These are phyloP conservation scores for Amesomyces nigricolor DNA, from an alignment of 2,329 filamentous ascomycete genomes.

Conservation along the genomic window DNA sequence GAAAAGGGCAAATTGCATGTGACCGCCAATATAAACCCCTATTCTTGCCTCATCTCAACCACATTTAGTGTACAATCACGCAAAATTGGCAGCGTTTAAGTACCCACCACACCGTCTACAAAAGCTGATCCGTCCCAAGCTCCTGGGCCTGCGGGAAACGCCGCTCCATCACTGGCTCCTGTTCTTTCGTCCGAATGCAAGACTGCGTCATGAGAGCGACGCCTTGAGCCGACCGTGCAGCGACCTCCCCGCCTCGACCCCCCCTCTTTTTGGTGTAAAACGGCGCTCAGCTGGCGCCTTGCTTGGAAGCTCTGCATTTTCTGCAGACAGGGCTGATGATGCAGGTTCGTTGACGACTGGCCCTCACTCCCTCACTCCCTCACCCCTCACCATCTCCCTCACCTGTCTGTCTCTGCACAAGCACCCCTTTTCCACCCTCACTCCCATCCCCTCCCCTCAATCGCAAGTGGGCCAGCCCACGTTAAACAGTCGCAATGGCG, in stretches of 20 bases:
- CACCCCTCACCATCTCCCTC: neutral
- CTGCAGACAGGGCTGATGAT: constrained; percentile 17
- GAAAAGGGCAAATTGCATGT: constrained; percentile 1
- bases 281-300: constrained; percentile 13
- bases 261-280: neutral
- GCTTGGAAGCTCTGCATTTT: constrained; percentile 6
- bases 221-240: constrained; percentile 19
- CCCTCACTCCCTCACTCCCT: constrained; percentile 1
- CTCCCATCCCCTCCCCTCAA: neutral
- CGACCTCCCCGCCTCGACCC: constrained; percentile 4
- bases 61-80: constrained; percentile 11
- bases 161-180: constrained; percentile 17
- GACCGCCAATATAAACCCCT: neutral
- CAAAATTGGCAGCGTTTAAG: constrained; percentile 4
- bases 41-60: neutral
- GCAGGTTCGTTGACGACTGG: constrained; percentile 21
- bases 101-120: constrained; percentile 13
- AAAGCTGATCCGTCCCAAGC: constrained; percentile 12
- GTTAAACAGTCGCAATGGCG: constrained; percentile 21
- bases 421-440: neutral
- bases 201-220: constrained; percentile 24
- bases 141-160: constrained; percentile 14
- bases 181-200: constrained; percentile 13
- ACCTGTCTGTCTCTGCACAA: neutral
- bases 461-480: constrained; percentile 7